Evolutionary conservation across 495 filamentous ascomycete species (phyloP).

Genomic region (Aspergillus sclerotioniger): DNA sequence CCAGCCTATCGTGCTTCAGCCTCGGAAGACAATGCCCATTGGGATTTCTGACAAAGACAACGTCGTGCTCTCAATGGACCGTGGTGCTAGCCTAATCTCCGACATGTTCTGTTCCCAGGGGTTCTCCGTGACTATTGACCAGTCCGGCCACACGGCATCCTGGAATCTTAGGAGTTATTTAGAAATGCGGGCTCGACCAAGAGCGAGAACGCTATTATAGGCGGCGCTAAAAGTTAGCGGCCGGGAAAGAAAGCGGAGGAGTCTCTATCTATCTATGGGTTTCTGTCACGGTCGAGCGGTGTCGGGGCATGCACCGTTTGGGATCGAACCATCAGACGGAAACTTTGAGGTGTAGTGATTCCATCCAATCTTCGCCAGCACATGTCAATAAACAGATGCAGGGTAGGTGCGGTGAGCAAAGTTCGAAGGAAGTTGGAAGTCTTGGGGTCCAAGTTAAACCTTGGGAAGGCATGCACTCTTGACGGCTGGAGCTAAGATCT

Average conservation of each 20-base stretch:
- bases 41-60: constrained; percentile 2
- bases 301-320: not conserved
- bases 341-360: not conserved
- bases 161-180: not conserved
- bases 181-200: not conserved
- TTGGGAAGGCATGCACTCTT: not conserved
- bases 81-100: constrained; percentile 5
- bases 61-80: constrained; percentile 13
- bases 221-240: not conserved
- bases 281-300: not conserved
- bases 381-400: constrained; percentile 13
- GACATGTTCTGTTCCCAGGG: constrained; percentile 13
- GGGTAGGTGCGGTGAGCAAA: constrained; percentile 18
- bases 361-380: constrained; percentile 5
- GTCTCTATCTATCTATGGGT: no score
- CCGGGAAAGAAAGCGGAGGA: not conserved
- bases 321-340: not conserved
- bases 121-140: not conserved
- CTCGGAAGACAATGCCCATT: constrained; percentile 14
- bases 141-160: constrained; percentile 4
- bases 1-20: constrained; percentile 13
- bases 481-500: constrained; percentile 12
- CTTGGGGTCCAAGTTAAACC: not conserved
- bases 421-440: not conserved
- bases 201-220: not conserved